These are phyloP conservation scores for Coemansia sp. DNA, from an alignment of 192 early-diverging fungal genomes.

Conservation along the genomic window DNA sequence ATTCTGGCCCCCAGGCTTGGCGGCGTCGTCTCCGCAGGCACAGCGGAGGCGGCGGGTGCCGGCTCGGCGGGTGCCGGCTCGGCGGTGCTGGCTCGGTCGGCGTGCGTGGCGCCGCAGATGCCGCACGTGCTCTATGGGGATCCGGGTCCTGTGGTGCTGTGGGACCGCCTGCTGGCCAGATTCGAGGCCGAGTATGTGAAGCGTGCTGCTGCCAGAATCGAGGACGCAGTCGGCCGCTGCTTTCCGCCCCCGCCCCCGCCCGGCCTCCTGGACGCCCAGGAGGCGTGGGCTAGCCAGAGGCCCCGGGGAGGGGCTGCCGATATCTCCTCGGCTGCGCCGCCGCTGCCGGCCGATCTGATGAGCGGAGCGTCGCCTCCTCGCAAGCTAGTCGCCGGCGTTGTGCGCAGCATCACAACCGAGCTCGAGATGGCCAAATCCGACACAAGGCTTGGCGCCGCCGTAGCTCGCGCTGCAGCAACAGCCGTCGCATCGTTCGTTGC, in stretches of 20 bases:
- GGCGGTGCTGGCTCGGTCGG: background rate
- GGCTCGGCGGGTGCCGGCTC: background rate
- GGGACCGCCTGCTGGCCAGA: constrained; percentile 26
- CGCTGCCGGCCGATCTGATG: background rate
- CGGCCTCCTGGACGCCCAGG: constrained; percentile 31
- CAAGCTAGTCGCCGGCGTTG: constrained; percentile 24
- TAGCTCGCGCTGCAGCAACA: constrained; percentile 11
- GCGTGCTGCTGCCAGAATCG: constrained; percentile 27
- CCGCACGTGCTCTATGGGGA: constrained; percentile 5
- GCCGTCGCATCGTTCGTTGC: constrained; percentile 16
- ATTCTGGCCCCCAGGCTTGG: constrained; percentile 19
- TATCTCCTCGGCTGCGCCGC: background rate
- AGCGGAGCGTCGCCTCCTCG: constrained; percentile 17
- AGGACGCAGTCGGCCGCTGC: constrained; percentile 25
- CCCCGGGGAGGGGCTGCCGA: background rate
- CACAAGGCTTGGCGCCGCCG: constrained; percentile 10
- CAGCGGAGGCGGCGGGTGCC: background rate
- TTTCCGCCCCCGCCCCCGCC: constrained; percentile 30
- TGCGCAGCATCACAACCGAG: constrained; percentile 41
- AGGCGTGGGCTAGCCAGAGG: constrained; percentile 12
- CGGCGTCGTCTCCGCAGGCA: constrained; percentile 16
- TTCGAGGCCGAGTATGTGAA: constrained; percentile 35
- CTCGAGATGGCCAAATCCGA: constrained; percentile 38
- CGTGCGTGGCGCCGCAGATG: background rate
- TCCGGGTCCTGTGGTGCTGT: constrained; percentile 22